phyloP scores from a whole-genome alignment of 2,329 filamentous ascomycete genomes.

The Curvularia spicifera region DNA sequence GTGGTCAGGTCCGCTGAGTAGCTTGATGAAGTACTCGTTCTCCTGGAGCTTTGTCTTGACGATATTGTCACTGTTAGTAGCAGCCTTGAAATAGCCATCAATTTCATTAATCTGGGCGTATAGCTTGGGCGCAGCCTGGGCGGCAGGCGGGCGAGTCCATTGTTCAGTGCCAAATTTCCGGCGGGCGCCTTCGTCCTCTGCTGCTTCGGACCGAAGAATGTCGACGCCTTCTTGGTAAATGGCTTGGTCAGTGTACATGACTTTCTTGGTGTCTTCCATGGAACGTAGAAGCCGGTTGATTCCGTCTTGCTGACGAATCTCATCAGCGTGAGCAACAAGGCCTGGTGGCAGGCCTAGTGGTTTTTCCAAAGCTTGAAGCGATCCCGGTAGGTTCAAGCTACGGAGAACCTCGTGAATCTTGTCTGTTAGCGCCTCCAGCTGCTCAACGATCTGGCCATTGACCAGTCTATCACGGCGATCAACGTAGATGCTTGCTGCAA shows the following conservation, averaged over 20 bases:
- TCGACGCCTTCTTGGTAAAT: slow-evolving; percentile 85
- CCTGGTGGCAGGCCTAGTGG: slow-evolving; percentile 87
- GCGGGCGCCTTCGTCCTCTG: slow-evolving; percentile 79
- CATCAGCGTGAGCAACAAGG: slow-evolving; percentile 87
- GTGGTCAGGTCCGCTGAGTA: slow-evolving; percentile 80
- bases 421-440: slow-evolving; percentile 81
- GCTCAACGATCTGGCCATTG: slow-evolving; percentile 83
- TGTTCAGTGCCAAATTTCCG: slow-evolving; percentile 84
- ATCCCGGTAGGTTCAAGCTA: slow-evolving; percentile 87
- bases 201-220: slow-evolving; percentile 77
- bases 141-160: slow-evolving; percentile 76
- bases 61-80: slow-evolving; percentile 69
- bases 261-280: slow-evolving; percentile 86
- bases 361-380: slow-evolving; percentile 92
- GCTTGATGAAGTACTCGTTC: slow-evolving; percentile 74
- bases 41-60: slow-evolving; percentile 80
- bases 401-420: slow-evolving; percentile 79
- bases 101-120: slow-evolving; percentile 80
- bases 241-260: slow-evolving; percentile 78
- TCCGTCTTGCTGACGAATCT: slow-evolving; percentile 89
- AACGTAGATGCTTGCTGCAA: slow-evolving; percentile 94
- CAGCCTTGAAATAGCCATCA: slow-evolving; percentile 81
- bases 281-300: slow-evolving; percentile 77
- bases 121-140: slow-evolving; percentile 72
- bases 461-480: slow-evolving; percentile 89